Evolutionary conservation across 2,329 filamentous ascomycete genomes (phyloP), one percentile per base, ranked within the genome.

Genomic region (Aspergillus vadensis): DNA sequence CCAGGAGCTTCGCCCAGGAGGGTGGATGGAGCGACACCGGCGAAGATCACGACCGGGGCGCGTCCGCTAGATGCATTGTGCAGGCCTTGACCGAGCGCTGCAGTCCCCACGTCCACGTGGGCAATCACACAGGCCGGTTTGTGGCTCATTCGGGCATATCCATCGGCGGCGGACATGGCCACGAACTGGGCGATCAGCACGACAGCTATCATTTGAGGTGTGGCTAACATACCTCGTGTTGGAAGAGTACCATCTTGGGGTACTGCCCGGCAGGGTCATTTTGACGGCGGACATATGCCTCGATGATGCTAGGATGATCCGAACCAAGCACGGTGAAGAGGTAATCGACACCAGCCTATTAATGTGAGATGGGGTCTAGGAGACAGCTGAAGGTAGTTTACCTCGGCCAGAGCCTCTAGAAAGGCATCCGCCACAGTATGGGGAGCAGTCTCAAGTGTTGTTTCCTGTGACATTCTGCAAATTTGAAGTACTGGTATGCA

Each of bases 31-130:
- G 60, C 54, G 3, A 62, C 48, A 14, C 60, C 60, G 6, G 60
- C 60, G 32, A 62, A 57, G 9, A 62, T 60, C 5, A 62, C 21
- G 6, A 62, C 57, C 2, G 60, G 60, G 15, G 57, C 57, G 8
- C 60, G 60, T 23, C 60, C 60, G 36, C 57, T 60, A 41, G 60
- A 60, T 12, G 60, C 60, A 55, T 62, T 62, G 44, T 62, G 60
- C 32, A 62, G 32, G 15, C 52, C 60, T 36, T 56, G 57, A 25
- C 60, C 60, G 9, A 62, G 57, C 10, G 57, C 60, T 14, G 58
- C 52, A 6, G 60, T 60, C 47, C 60, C 60, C 49, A 62, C 60
- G 38, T 62, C 57, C 27, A 62, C 60, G 50, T 62, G 60, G n/a
- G 43, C 54, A 9, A 62, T 54, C 57, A 62, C 60, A 44, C 60